phyloP scores from a whole-genome alignment of 2,329 filamentous ascomycete species.

The Clonostachys sp. region DNA sequence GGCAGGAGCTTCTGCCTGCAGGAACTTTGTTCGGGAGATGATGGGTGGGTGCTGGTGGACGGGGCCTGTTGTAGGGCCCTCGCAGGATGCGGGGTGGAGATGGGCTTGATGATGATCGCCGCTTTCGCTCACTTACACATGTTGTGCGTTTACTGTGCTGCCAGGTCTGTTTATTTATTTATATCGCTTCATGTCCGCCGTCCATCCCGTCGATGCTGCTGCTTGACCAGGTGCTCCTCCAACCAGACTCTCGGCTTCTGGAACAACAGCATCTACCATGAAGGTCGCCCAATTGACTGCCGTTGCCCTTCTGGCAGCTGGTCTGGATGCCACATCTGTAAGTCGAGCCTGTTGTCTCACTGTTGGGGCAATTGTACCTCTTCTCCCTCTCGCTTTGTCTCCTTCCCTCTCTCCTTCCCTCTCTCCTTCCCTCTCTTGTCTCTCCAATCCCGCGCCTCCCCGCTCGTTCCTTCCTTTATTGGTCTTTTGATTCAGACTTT shows the following conservation, averaged over 20 bases:
- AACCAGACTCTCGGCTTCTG: neutral
- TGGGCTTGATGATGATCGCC: neutral
- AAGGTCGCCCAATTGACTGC: slow-evolving; percentile 23
- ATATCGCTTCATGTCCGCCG: neutral
- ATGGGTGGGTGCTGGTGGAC: too few species aligned
- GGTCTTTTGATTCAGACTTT: too few species aligned
- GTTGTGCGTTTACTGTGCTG: neutral
- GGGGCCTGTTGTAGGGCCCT: too few species aligned
- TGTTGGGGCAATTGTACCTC: too few species aligned
- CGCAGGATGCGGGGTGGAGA: neutral
- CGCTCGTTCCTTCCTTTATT: too few species aligned
- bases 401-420: too few species aligned
- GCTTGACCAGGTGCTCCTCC: slow-evolving; percentile 1
- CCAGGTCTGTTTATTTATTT: neutral
- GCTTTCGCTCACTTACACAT: neutral
- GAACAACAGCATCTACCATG: slow-evolving; percentile 15
- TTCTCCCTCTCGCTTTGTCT: too few species aligned
- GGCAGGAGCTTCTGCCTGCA: too few species aligned
- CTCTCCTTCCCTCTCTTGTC: too few species aligned
- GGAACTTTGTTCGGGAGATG: too few species aligned
- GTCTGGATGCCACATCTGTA: slow-evolving; percentile 11
- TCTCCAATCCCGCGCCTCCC: too few species aligned
- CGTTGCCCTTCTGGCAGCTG: slow-evolving; percentile 20
- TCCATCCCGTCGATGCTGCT: neutral
- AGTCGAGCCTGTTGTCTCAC: neutral